Evolutionary conservation across 257 asterid species (phyloP).

Genomic region (Craterostigma plantagineum): DNA sequence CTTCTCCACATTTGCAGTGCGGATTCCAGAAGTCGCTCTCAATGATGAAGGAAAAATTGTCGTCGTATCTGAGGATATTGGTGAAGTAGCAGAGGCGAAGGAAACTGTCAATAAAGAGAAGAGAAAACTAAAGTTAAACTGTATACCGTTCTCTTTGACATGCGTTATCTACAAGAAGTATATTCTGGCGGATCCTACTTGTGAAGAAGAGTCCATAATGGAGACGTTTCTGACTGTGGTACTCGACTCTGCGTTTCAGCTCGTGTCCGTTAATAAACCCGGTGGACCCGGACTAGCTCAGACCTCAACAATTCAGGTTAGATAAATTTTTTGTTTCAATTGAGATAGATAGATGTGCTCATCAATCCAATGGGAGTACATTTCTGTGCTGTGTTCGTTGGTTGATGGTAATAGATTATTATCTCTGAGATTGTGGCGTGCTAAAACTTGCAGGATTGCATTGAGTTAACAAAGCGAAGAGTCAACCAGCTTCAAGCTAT

Average conservation of each 20-base stretch:
- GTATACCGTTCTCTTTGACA: conserved; percentile 50
- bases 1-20: conserved; percentile 51
- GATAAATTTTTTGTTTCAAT: too few relatives aligned
- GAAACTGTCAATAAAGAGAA: conserved; percentile 65
- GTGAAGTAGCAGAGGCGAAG: conserved; percentile 27
- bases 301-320: conserved; percentile 57
- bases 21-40: conserved; percentile 63
- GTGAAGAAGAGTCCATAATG: conserved; percentile 92
- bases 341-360: too few relatives aligned
- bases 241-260: conserved; percentile 56
- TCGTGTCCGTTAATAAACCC: conserved; percentile 71
- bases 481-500: too few relatives aligned
- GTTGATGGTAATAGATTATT: too few relatives aligned
- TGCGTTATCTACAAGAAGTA: conserved; percentile 77
- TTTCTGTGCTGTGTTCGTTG: too few relatives aligned
- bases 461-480: too few relatives aligned
- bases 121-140: conserved; percentile 48
- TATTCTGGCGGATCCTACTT: conserved; percentile 89
- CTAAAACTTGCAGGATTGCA: too few relatives aligned
- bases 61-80: conserved; percentile 35
- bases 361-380: too few relatives aligned
- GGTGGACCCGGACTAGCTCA: conserved; percentile 76
- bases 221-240: conserved; percentile 68
- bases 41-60: conserved; percentile 76
- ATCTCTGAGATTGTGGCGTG: too few relatives aligned